Percentiles rank a stretch among this genome's conserved stretches.
phyloP scores from a whole-genome alignment of 768 basidiomycete genomes.

The Suillus americanus region DNA sequence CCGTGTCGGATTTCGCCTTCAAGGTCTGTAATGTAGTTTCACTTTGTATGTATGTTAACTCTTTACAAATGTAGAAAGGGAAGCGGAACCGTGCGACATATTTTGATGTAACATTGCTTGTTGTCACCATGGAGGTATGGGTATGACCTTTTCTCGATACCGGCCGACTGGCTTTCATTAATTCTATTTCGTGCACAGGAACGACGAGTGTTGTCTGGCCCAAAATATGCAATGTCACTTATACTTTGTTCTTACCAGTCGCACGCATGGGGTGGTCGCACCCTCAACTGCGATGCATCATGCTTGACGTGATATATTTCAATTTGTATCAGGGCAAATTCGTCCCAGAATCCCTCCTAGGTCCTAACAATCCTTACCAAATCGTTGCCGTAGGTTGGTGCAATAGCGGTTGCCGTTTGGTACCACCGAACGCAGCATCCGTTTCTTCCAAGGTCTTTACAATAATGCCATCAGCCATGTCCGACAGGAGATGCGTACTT shows the following conservation, averaged over 20 bases:
- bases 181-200: background rate
- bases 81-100: background rate
- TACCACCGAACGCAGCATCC: slow-evolving; percentile 33
- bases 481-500: background rate
- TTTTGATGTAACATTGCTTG: background rate
- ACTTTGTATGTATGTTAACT: slow-evolving; percentile 1
- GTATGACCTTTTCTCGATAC: background rate
- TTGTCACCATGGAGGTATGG: background rate
- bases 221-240: background rate
- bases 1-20: background rate
- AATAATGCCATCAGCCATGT: background rate
- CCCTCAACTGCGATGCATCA: background rate
- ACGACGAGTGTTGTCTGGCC: background rate
- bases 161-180: background rate
- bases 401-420: background rate
- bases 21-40: background rate
- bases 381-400: background rate
- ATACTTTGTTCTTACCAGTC: background rate
- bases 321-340: background rate
- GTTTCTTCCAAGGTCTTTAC: slow-evolving; percentile 33
- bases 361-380: background rate
- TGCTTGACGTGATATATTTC: background rate
- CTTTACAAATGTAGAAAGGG: background rate
- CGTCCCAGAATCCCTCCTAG: background rate
- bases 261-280: background rate